Percentiles rank a stretch among this genome's conserved stretches.
phyloP scores from a whole-genome alignment of 1,284 basidiomycete species.

The Uromyces viciae-fabae region DNA sequence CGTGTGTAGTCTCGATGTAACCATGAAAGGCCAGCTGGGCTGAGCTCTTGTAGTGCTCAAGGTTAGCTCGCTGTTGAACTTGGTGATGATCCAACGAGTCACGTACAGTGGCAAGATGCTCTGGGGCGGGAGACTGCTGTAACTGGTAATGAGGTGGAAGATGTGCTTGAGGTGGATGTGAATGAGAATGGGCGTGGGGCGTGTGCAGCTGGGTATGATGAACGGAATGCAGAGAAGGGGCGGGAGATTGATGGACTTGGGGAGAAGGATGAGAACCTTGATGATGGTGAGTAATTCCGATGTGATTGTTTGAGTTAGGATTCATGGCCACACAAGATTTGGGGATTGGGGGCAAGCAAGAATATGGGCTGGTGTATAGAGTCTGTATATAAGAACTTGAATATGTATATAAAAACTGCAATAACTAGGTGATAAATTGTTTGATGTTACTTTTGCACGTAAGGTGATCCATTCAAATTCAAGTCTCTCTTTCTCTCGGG shows the following conservation, averaged over 20 bases:
- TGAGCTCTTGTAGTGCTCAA: conserved; percentile 35
- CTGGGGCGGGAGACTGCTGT: neutral
- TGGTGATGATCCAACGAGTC: neutral
- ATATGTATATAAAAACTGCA: neutral
- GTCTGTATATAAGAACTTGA: neutral
- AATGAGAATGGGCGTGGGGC: conserved; percentile 1
- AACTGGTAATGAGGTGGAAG: neutral
- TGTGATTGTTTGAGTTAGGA: conserved; percentile 40
- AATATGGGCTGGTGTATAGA: neutral
- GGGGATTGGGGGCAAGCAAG: neutral
- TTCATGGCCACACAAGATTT: conserved; percentile 27
- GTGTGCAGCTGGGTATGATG: neutral
- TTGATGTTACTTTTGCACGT: neutral
- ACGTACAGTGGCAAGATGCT: neutral
- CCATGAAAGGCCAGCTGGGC: conserved; percentile 50
- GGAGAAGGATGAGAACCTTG: neutral
- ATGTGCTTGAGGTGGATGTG: neutral
- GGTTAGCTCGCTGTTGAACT: conserved; percentile 19
- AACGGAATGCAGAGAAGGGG: conserved; percentile 4
- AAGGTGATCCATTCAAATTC: neutral
- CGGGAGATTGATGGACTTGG: conserved; percentile 1
- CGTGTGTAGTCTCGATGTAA: conserved; percentile 90
- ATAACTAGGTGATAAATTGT: too few species aligned
- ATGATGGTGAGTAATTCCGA: conserved; percentile 30
- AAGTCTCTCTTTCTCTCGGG: too few species aligned